Percentiles rank a stretch among this genome's conserved stretches.
Evolutionary conservation across 805 yeast genomes (phyloP).

Genomic region (Starmerella khaoyaiensis): DNA sequence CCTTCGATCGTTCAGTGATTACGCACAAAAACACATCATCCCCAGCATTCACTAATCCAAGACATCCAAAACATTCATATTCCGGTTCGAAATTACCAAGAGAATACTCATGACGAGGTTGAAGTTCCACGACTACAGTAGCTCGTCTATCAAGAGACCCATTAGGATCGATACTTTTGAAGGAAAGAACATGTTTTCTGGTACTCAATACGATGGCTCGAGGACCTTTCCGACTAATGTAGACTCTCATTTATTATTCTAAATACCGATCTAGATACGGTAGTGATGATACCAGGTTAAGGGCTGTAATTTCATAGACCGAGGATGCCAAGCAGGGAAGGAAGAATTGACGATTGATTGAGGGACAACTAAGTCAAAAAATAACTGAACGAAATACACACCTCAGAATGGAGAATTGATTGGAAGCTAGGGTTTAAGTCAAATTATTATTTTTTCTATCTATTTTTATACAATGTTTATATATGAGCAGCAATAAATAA

Average conservation of each 20-base stretch:
- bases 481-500: too few species aligned
- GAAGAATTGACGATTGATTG: not conserved
- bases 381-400: too few species aligned
- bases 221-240: slow-evolving; percentile 44
- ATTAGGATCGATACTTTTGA: slow-evolving; percentile 27
- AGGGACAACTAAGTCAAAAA: too few species aligned
- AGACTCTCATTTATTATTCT: slow-evolving; percentile 41
- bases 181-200: slow-evolving; percentile 44
- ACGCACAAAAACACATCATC: slow-evolving; percentile 61
- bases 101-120: slow-evolving; percentile 30
- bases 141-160: slow-evolving; percentile 7
- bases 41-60: slow-evolving; percentile 67
- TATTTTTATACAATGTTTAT: too few species aligned
- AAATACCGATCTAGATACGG: not conserved
- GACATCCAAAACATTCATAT: slow-evolving; percentile 36
- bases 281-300: not conserved
- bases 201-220: slow-evolving; percentile 57
- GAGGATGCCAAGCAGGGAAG: not conserved
- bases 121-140: slow-evolving; percentile 35
- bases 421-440: too few species aligned
- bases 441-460: too few species aligned
- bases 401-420: too few species aligned
- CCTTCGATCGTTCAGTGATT: slow-evolving; percentile 61
- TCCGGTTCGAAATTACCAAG: slow-evolving; percentile 30
- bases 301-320: too few species aligned